Percentiles rank a stretch among this genome's conserved stretches.
phyloP scores from a whole-genome alignment of 2,329 filamentous ascomycete species.

The Cercospora brassicicola region DNA sequence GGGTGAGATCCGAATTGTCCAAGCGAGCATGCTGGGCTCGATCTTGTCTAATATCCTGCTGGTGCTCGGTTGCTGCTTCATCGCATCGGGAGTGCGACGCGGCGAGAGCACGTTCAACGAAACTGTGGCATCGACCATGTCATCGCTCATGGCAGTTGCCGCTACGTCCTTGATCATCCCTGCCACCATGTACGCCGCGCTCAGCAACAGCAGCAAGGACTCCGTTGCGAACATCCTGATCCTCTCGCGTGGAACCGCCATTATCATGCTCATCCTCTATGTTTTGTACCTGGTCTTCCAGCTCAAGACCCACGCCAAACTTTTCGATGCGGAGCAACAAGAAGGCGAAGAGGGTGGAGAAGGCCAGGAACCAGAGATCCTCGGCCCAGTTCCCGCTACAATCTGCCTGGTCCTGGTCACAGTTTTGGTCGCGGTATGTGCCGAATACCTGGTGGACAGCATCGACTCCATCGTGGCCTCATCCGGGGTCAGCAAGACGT shows the following conservation, averaged over 20 bases:
- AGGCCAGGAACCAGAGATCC: constrained; percentile 43
- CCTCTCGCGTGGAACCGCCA: constrained; percentile 55
- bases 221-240: constrained; percentile 50
- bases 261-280: constrained; percentile 56
- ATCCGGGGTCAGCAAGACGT: constrained; percentile 56
- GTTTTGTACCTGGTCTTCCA: constrained; percentile 58
- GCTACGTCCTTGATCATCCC: constrained; percentile 56
- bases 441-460: constrained; percentile 56
- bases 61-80: constrained; percentile 59
- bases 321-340: constrained; percentile 48
- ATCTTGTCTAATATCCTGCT: constrained; percentile 93
- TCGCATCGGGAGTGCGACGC: constrained; percentile 50
- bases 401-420: constrained; percentile 52
- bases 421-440: constrained; percentile 52
- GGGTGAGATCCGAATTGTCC: constrained; percentile 90
- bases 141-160: constrained; percentile 59
- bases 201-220: constrained; percentile 42
- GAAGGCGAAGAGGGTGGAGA: constrained; percentile 35
- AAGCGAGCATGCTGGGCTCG: constrained; percentile 94
- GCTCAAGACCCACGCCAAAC: constrained; percentile 51
- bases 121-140: constrained; percentile 76
- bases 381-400: constrained; percentile 48
- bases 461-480: constrained; percentile 56
- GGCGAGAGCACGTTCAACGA: constrained; percentile 62
- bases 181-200: constrained; percentile 53